Percentiles rank a stretch among this genome's conserved stretches.
phyloP scores from a whole-genome alignment of 2,329 filamentous ascomycete species.

The Bipolaris victoriae region DNA sequence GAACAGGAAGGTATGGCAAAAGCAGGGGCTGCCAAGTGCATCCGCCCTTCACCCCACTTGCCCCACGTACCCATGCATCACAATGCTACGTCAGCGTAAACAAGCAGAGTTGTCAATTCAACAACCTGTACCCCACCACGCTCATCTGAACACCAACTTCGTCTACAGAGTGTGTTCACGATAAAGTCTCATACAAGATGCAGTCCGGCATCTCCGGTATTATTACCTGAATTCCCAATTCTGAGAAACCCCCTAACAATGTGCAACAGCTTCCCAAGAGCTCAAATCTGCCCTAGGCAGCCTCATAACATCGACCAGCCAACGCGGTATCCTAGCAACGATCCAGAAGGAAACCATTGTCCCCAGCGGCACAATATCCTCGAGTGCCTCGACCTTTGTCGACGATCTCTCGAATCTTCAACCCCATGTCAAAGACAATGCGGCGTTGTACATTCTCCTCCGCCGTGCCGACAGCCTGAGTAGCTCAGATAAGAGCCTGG shows the following conservation, averaged over 20 bases:
- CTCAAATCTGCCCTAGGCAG: conserved; percentile 74
- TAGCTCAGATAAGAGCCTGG: conserved; percentile 54
- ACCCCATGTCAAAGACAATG: conserved; percentile 68
- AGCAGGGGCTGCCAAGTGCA: conserved; percentile 12
- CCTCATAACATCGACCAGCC: conserved; percentile 65
- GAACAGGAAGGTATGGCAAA: neutral
- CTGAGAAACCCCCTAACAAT: conserved; percentile 21
- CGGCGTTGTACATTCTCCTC: conserved; percentile 76
- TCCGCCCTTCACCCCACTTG: conserved; percentile 20
- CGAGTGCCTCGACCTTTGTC: conserved; percentile 62
- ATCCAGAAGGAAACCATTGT: conserved; percentile 72
- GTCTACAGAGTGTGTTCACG: neutral
- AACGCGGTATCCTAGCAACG: conserved; percentile 73
- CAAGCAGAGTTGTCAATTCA: conserved; percentile 5
- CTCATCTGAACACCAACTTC: neutral
- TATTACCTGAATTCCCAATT: conserved; percentile 4
- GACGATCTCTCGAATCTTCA: conserved; percentile 68
- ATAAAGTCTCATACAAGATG: conserved; percentile 57
- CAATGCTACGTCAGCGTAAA: conserved; percentile 14
- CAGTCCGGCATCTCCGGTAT: conserved; percentile 80
- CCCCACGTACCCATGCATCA: conserved; percentile 26
- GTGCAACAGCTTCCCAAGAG: conserved; percentile 69
- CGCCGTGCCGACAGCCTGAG: conserved; percentile 64
- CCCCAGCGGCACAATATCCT: conserved; percentile 63
- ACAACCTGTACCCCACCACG: neutral